These are phyloP conservation scores for Microcyclosporella mali DNA, from an alignment of 2,329 filamentous ascomycete species.

Conservation along the genomic window DNA sequence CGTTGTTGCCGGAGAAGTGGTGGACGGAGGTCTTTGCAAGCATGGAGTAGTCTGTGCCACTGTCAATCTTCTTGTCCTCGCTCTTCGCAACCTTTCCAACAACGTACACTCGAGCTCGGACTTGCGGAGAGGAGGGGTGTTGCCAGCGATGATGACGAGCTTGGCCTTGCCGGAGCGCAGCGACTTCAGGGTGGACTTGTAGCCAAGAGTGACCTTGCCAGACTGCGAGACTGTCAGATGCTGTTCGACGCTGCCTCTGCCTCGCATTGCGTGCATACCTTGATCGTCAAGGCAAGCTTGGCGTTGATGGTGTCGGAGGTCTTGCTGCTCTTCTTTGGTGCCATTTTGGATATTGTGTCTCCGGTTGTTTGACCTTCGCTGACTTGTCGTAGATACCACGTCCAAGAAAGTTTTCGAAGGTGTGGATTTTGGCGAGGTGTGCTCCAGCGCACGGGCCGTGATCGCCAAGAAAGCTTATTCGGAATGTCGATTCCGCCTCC, in stretches of 20 bases:
- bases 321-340: slow-evolving; percentile 78
- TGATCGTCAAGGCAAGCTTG: slow-evolving; percentile 50
- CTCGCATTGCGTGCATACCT: slow-evolving; percentile 21
- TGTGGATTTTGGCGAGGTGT: not conserved
- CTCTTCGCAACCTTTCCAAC: slow-evolving; percentile 15
- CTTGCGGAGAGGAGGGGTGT: slow-evolving; percentile 97
- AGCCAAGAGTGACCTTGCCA: slow-evolving; percentile 71
- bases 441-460: not conserved
- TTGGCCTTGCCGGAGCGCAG: slow-evolving; percentile 96
- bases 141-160: slow-evolving; percentile 91
- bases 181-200: slow-evolving; percentile 84
- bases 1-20: slow-evolving; percentile 98
- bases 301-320: slow-evolving; percentile 74
- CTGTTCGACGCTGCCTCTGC: not conserved
- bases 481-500: too few species aligned
- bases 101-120: slow-evolving; percentile 71
- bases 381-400: slow-evolving; percentile 7
- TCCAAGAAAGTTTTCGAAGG: not conserved
- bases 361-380: slow-evolving; percentile 16
- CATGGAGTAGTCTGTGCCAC: slow-evolving; percentile 66
- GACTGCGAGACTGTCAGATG: slow-evolving; percentile 31
- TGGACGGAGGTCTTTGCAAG: slow-evolving; percentile 90
- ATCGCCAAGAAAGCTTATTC: not conserved
- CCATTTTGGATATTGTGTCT: slow-evolving; percentile 48
- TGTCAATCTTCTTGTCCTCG: slow-evolving; percentile 13